phyloP scores from a whole-genome alignment of 768 basidiomycete species.

The Clitopilus hobsonii region DNA sequence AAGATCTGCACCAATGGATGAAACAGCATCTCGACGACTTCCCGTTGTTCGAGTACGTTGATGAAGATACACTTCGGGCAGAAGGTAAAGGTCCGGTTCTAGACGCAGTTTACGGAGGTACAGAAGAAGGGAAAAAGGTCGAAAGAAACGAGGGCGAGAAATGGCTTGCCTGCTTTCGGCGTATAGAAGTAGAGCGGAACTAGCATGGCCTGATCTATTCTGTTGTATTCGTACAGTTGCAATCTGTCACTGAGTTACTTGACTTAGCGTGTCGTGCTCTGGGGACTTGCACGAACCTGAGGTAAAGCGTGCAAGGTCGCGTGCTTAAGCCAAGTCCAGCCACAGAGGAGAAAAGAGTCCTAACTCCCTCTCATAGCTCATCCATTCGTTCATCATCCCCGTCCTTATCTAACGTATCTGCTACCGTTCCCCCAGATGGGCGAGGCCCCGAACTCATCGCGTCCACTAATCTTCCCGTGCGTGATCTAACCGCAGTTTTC shows the following conservation, averaged over 20 bases:
- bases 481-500: conserved; percentile 60
- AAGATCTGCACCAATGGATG: conserved; percentile 96
- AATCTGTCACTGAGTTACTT: conserved; percentile 7
- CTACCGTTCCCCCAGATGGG: conserved; percentile 13
- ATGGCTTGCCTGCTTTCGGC: conserved; percentile 87
- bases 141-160: conserved; percentile 88
- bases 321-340: conserved; percentile 1
- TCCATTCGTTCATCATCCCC: conserved; percentile 32
- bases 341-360: neutral
- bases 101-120: conserved; percentile 79
- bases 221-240: neutral
- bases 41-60: conserved; percentile 80
- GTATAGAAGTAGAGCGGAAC: conserved; percentile 39
- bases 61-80: conserved; percentile 68
- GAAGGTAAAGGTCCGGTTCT: conserved; percentile 74
- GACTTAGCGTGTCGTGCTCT: neutral
- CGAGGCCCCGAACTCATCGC: conserved; percentile 51
- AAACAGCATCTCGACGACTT: conserved; percentile 80
- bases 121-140: conserved; percentile 97
- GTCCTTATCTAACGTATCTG: conserved; percentile 23
- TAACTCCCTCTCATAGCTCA: conserved; percentile 19
- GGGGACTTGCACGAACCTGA: neutral
- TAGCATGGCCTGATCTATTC: conserved; percentile 12
- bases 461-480: conserved; percentile 58
- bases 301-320: neutral